Evolutionary conservation across 345 rosid species (phyloP).

Genomic region (Arabidopsis arenosa): DNA sequence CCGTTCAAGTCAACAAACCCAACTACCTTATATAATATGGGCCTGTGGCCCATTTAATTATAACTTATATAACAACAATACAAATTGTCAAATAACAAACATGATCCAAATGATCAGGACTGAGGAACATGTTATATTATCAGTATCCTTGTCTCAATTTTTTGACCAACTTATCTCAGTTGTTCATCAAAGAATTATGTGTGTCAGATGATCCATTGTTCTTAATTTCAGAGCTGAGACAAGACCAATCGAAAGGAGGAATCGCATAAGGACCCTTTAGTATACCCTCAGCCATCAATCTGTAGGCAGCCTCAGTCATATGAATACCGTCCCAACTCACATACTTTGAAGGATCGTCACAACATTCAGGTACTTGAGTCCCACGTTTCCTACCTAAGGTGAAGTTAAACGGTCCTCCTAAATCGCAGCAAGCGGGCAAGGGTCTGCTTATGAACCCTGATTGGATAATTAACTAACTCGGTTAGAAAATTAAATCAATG

Average conservation of each 20-base stretch:
- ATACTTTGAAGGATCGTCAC: slow-evolving; percentile 47
- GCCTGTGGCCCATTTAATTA: not conserved
- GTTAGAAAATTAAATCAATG: too few relatives aligned
- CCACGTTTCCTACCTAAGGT: slow-evolving; percentile 18
- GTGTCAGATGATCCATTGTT: slow-evolving; percentile 4
- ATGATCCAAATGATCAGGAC: too few relatives aligned
- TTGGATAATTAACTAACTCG: too few relatives aligned
- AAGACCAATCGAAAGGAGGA: slow-evolving; percentile 38
- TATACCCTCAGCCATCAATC: slow-evolving; percentile 34
- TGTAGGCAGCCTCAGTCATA: slow-evolving; percentile 41
- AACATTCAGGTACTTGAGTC: slow-evolving; percentile 24
- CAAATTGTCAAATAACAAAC: too few relatives aligned
- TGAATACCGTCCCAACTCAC: slow-evolving; percentile 59
- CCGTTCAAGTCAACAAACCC: not conserved
- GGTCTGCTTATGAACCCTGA: slow-evolving; percentile 47
- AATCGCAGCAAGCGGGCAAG: slow-evolving; percentile 53
- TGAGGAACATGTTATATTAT: too few relatives aligned
- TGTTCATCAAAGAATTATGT: not conserved
- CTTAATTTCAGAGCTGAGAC: not conserved
- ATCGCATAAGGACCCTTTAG: slow-evolving; percentile 25
- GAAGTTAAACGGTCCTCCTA: slow-evolving; percentile 51
- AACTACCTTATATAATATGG: not conserved
- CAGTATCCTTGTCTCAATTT: too few relatives aligned
- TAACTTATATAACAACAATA: too few relatives aligned
- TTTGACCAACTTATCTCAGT: too few relatives aligned